Conservation (phyloP, 2,329 filamentous ascomycete genomes). For the Monilinia laxa region DNA sequence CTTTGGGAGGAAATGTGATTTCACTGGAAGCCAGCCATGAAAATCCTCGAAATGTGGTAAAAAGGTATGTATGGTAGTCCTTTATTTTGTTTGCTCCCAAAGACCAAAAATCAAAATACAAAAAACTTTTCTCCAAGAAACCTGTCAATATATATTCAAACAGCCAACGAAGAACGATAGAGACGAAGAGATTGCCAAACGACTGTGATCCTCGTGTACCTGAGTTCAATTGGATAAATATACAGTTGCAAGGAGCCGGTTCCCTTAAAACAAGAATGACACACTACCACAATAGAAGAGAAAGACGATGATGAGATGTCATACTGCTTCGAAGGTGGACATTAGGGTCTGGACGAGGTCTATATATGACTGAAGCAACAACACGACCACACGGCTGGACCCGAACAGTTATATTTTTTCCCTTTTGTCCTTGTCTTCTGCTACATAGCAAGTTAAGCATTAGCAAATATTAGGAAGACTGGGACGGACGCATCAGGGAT, state of each 20-base stretch:
- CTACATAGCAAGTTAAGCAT: slow-evolving; percentile 30
- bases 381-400: slow-evolving; percentile 31
- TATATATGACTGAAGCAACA: slow-evolving; percentile 34
- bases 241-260: slow-evolving; percentile 30
- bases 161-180: slow-evolving; percentile 34
- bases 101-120: slow-evolving; percentile 22
- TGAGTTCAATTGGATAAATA: slow-evolving; percentile 35
- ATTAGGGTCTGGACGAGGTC: slow-evolving; percentile 31
- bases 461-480: slow-evolving; percentile 28
- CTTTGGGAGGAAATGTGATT: slow-evolving; percentile 23
- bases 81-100: slow-evolving; percentile 19
- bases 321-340: slow-evolving; percentile 27
- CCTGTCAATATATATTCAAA: slow-evolving; percentile 22
- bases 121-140: slow-evolving; percentile 18
- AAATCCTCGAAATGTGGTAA: slow-evolving; percentile 26
- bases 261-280: slow-evolving; percentile 30
- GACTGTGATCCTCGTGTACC: slow-evolving; percentile 32
- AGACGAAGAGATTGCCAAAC: slow-evolving; percentile 32
- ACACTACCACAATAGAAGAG: slow-evolving; percentile 22
- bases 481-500: slow-evolving; percentile 26
- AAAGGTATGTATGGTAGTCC: slow-evolving; percentile 9
- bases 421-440: slow-evolving; percentile 16
- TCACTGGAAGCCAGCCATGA: slow-evolving; percentile 39
- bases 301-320: slow-evolving; percentile 36
- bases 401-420: slow-evolving; percentile 36